phyloP scores from a whole-genome alignment of 306 rosid genomes.

The Malus fusca region DNA sequence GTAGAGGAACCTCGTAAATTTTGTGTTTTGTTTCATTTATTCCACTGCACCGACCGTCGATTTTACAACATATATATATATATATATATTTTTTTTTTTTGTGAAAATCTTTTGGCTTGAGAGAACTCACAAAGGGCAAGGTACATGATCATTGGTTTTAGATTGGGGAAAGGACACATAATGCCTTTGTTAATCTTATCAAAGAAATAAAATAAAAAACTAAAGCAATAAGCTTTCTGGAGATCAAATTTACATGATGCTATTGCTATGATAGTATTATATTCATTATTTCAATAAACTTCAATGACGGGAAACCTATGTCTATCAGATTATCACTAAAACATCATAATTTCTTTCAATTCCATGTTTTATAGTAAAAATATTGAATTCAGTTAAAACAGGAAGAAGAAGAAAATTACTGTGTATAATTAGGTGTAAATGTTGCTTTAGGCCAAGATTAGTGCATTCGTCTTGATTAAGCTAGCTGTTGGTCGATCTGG shows the following conservation, averaged over 20 bases:
- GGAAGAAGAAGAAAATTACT: not conserved
- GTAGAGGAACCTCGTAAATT: no score
- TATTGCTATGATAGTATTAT: slow-evolving; percentile 14
- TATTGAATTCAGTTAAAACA: not conserved
- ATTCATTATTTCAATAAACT: slow-evolving; percentile 18
- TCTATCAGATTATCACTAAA: slow-evolving; percentile 14
- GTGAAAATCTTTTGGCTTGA: not conserved
- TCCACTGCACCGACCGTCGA: no score
- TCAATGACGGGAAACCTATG: slow-evolving; percentile 35
- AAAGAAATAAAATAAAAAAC: not conserved
- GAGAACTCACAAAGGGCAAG: not conserved
- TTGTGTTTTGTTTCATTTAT: no score
- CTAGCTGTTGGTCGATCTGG: slow-evolving; percentile 7
- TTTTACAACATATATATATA: no score
- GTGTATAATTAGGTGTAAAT: not conserved
- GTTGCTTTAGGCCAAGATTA: not conserved
- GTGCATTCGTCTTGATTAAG: not conserved
- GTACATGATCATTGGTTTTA: slow-evolving; percentile 15
- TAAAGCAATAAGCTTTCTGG: not conserved
- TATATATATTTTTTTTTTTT: not conserved
- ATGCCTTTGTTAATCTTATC: slow-evolving; percentile 5
- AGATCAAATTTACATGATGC: slow-evolving; percentile 6
- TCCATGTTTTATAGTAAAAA: not conserved
- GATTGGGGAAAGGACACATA: slow-evolving; percentile 22
- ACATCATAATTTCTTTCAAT: not conserved